Base-by-base conservation (phyloP, 2,329 filamentous ascomycete genomes). In the Harringtonia aguacate region DNA sequence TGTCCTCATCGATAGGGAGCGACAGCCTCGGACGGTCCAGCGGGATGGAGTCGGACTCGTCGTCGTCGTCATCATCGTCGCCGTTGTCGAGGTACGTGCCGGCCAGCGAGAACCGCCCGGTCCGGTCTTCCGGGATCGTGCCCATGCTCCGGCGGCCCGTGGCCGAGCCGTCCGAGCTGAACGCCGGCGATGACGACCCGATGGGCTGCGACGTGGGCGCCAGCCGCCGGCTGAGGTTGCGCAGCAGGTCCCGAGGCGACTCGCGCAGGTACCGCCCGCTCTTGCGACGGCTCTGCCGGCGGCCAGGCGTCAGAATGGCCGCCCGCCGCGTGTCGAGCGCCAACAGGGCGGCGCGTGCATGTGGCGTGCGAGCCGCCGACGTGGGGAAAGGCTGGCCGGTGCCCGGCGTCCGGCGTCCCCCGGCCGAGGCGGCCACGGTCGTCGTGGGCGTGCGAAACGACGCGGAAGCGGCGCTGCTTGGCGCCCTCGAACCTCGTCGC, bases 301-400 rank as follows among this genome's bases (percentile, higher is more conserved):
- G 49, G 17, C 75, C 76, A 0, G 78, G 78, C 0, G 78, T 82
- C 48, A 79, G 69, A 39, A 77, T 64, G 38, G 74, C 74, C 3
- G 72, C 70, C 35, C 78, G 72, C 6, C 77, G 73, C 49, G 72
- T 68, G 51, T 79, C 70, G 42, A 81, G 66, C 28, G 76, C 70
- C 37, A 73, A 67, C 39, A 70, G 70, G 36, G 78, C 78, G 12
- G 77, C 77, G 52, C 72, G 72, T 38, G 72, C 76, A 55, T 82
- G 78, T 0, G 78, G 78, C 17, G 78, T 81, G 8, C 58, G 56
- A 4, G 68, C 59, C 3, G 61, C 70, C 2, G 72, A 74, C 29
- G 64, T 66, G 10, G 68, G 34, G 66, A 64, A 12, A 66, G 67
- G 61, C 14, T 62, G 55, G 28, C 62, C 53, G 3, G 64, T 66